These are phyloP conservation scores for Penicillium paneum DNA, from an alignment of 2,329 filamentous ascomycete species.

Conservation along the genomic window DNA sequence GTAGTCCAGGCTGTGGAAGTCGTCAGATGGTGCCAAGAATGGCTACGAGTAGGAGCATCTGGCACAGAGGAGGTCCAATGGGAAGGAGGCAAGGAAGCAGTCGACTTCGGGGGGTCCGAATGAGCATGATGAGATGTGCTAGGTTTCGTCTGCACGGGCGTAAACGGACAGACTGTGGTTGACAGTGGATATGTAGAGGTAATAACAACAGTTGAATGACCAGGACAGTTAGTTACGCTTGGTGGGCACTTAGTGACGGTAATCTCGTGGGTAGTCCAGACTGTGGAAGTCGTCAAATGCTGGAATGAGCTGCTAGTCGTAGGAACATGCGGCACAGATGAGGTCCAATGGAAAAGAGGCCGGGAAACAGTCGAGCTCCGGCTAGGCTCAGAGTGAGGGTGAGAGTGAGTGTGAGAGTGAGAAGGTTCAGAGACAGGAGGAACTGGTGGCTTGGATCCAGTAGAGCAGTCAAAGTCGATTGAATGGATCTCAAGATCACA, in stretches of 20 bases:
- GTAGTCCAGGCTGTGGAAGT: slow-evolving; percentile 34
- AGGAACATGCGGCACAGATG: not conserved
- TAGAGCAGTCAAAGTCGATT: slow-evolving; percentile 21
- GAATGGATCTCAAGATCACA: slow-evolving; percentile 61
- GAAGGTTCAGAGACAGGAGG: not conserved
- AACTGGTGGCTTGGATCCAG: slow-evolving; percentile 12
- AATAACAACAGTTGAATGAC: slow-evolving; percentile 46
- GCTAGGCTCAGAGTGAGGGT: not conserved
- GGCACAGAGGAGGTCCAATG: not conserved
- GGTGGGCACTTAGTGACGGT: slow-evolving; percentile 40
- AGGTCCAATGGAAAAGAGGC: not conserved
- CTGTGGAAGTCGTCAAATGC: slow-evolving; percentile 26
- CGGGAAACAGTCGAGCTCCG: not conserved
- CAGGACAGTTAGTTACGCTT: slow-evolving; percentile 49
- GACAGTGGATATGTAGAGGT: slow-evolving; percentile 54
- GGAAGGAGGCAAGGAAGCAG: not conserved
- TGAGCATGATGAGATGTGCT: too few species aligned
- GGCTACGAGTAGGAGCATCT: not conserved
- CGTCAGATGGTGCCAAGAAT: slow-evolving; percentile 4
- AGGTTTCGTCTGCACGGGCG: not conserved
- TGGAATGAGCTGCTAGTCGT: not conserved
- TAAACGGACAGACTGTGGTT: slow-evolving; percentile 55
- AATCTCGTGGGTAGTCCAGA: slow-evolving; percentile 29
- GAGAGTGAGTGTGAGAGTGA: not conserved
- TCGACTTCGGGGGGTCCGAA: too few species aligned